Evolutionary conservation across 495 filamentous ascomycete genomes (phyloP), one percentile per base, ranked within the genome.

Genomic region (Chaetomidium leptoderma): DNA sequence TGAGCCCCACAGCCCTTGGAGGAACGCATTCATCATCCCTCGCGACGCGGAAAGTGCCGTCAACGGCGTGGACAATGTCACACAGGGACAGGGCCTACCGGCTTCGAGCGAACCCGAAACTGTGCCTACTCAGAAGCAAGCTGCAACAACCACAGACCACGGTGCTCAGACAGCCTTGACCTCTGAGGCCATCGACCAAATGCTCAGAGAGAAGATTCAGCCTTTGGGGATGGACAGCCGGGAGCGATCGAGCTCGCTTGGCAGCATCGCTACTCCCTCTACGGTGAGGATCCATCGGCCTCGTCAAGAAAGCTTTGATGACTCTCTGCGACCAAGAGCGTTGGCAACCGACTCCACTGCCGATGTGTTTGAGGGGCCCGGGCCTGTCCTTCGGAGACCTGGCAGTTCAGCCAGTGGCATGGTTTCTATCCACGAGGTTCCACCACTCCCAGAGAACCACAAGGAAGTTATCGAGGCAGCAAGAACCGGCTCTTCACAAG

Each of bases 401-500:
- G 81, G 81, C 45, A 95, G 89, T 68, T 74, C 86, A 23, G 74
- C 80, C 11, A 95, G 91, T 63, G 78, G 80, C 33, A 70, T 64
- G 32, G 62, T 61, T 16, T 65, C 66, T 7, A 29, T 63, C 9
- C 58, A 64, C 19, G 65, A 69, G 37, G 64, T 67, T 24, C 92
- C 91, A 4, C 91, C 92, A 16, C 74, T 98, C 30, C 91, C 93
- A 40, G 55, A 73, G 9, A 90, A 96, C 66, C 90, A 95, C 70
- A 86, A 83, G 58, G 82, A 96, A 70, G 83, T 81, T 52, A 96
- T 96, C 61, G 82, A 90, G 53, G 90, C 89, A 10, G 92, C 90
- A 33, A 79, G 79, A 35, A 77, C 77, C 21, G 66, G 72, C 35
- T 80, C 77, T 13, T 66, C 76, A 2, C 57, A 66, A n/a, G 75